These are phyloP conservation scores for Claviceps fusiformis DNA, from an alignment of 2,329 filamentous ascomycete species.

Conservation along the genomic window DNA sequence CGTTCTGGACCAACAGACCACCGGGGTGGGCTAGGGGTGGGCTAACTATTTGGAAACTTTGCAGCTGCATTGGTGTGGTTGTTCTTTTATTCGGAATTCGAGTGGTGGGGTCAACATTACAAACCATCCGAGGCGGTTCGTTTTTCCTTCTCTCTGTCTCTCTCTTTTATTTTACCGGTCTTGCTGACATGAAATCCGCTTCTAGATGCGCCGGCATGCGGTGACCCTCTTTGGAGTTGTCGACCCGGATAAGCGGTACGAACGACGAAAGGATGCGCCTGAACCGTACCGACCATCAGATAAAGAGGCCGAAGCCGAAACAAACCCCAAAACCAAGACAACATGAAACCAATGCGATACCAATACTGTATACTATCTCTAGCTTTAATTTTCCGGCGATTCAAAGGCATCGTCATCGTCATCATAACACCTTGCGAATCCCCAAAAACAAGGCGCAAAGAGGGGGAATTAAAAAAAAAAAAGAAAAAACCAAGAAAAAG, in stretches of 20 bases:
- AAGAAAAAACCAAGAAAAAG: no score
- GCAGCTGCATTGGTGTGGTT: constrained; percentile 24
- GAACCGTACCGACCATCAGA: constrained; percentile 13
- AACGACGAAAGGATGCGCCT: constrained; percentile 25
- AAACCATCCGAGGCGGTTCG: constrained; percentile 28
- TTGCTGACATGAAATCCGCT: neutral
- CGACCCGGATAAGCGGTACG: constrained; percentile 28
- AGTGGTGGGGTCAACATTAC: constrained; percentile 29
- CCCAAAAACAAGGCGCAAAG: neutral
- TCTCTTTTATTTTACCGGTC: neutral
- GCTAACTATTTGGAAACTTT: neutral
- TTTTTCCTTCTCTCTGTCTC: neutral
- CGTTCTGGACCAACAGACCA: neutral
- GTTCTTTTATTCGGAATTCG: constrained; percentile 29
- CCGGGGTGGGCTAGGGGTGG: neutral
- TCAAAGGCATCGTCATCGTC: neutral
- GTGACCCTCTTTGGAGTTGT: constrained; percentile 26
- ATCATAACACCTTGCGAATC: neutral
- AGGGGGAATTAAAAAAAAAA: neutral
- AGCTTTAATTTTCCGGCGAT: neutral
- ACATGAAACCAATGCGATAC: neutral
- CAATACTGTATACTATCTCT: neutral
- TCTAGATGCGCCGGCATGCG: constrained; percentile 23
- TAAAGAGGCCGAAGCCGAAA: constrained; percentile 14
- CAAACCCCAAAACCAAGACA: constrained; percentile 9